Evolutionary conservation across 2,329 filamentous ascomycete genomes (phyloP).

Genomic region (Penicillium sp.): DNA sequence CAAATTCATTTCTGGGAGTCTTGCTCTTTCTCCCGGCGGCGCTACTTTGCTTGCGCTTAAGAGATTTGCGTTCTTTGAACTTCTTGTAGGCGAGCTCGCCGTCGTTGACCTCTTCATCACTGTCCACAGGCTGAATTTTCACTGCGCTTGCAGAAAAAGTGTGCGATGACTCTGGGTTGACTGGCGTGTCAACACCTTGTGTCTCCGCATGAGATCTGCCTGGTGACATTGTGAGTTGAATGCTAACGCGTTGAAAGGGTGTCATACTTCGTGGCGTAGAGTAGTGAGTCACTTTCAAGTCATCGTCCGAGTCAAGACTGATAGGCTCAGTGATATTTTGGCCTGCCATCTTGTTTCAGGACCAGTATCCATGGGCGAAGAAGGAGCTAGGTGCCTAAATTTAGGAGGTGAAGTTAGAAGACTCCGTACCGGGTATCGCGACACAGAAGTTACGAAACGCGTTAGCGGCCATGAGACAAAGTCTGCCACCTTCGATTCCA

Average conservation of each 20-base stretch:
- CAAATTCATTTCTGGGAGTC: slow-evolving; percentile 44
- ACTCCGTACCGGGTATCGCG: slow-evolving; percentile 1
- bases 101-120: slow-evolving; percentile 39
- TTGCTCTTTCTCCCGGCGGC: slow-evolving; percentile 52
- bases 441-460: background rate
- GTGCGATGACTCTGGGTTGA: slow-evolving; percentile 4
- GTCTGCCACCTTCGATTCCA: background rate
- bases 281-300: slow-evolving; percentile 44
- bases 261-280: slow-evolving; percentile 15
- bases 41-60: slow-evolving; percentile 55
- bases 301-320: slow-evolving; percentile 37
- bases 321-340: slow-evolving; percentile 22
- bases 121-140: slow-evolving; percentile 27
- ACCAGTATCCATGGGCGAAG: background rate
- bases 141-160: slow-evolving; percentile 16
- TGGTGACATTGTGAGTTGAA: slow-evolving; percentile 21
- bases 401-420: background rate
- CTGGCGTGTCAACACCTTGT: background rate
- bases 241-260: slow-evolving; percentile 8
- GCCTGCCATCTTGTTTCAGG: slow-evolving; percentile 17
- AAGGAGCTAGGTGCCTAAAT: background rate
- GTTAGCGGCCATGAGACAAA: background rate
- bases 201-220: slow-evolving; percentile 2
- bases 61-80: slow-evolving; percentile 62
- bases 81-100: slow-evolving; percentile 56